Evolutionary conservation across 768 basidiomycete species (phyloP).

Genomic region (Glaciozyma martinii): DNA sequence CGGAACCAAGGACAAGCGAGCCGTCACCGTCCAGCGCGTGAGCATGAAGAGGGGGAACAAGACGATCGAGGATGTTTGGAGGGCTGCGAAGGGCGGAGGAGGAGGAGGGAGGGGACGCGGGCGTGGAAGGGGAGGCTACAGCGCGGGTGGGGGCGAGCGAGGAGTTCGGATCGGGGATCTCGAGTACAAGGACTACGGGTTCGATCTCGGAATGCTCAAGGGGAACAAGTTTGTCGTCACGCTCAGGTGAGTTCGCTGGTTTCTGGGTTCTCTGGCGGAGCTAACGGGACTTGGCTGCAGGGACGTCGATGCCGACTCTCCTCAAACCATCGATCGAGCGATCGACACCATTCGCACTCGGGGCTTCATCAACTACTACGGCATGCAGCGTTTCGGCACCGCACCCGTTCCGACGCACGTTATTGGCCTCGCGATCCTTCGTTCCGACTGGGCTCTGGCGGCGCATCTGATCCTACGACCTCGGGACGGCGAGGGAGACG

Average conservation of each 20-base stretch:
- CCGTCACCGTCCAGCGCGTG: slow-evolving; percentile 88
- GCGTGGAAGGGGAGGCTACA: slow-evolving; percentile 13
- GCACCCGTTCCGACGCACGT: slow-evolving; percentile 90
- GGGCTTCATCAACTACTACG: slow-evolving; percentile 95
- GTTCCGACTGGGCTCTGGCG: slow-evolving; percentile 82
- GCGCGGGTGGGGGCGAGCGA: slow-evolving; percentile 7
- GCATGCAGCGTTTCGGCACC: slow-evolving; percentile 98
- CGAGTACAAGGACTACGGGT: slow-evolving; percentile 65
- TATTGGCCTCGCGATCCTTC: slow-evolving; percentile 81
- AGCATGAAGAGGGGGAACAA: slow-evolving; percentile 64
- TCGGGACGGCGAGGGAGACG: slow-evolving; percentile 73
- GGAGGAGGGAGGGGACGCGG: slow-evolving; percentile 25
- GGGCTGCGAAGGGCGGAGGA: slow-evolving; percentile 36
- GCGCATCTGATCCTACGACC: slow-evolving; percentile 69
- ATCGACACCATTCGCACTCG: slow-evolving; percentile 66
- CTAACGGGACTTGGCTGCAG: slow-evolving; percentile 42
- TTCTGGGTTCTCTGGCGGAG: not conserved
- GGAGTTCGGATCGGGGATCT: slow-evolving; percentile 70
- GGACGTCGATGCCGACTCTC: slow-evolving; percentile 70
- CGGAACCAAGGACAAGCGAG: slow-evolving; percentile 97
- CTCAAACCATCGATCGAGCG: slow-evolving; percentile 61
- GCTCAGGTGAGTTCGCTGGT: slow-evolving; percentile 54
- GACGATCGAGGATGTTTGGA: slow-evolving; percentile 72
- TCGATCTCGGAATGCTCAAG: slow-evolving; percentile 92
- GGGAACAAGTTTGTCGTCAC: slow-evolving; percentile 95